Conservation (phyloP, 768 basidiomycete genomes). For the Boletus barrowsii region DNA sequence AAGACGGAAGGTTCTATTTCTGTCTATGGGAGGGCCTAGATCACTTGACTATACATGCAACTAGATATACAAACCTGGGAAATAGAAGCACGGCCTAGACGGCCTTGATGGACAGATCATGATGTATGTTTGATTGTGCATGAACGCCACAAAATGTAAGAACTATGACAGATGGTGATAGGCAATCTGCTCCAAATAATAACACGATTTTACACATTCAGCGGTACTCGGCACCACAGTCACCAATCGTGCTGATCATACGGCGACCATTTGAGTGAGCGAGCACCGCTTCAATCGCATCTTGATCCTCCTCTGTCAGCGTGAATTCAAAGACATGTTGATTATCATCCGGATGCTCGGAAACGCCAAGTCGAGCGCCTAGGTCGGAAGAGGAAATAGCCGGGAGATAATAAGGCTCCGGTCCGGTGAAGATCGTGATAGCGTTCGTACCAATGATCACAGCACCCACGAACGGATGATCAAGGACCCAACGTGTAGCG, state of each 20-base stretch:
- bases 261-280: constrained; percentile 55
- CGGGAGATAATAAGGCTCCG: neutral
- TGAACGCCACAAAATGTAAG: neutral
- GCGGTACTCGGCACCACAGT: constrained; percentile 85
- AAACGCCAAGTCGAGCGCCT: constrained; percentile 74
- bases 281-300: constrained; percentile 62
- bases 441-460: constrained; percentile 62
- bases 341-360: constrained; percentile 73
- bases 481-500: constrained; percentile 79
- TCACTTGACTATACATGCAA: constrained; percentile 1
- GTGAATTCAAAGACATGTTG: constrained; percentile 55
- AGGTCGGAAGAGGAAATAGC: neutral
- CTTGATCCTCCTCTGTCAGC: constrained; percentile 54
- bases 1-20: constrained; percentile 3
- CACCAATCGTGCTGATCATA: constrained; percentile 69
- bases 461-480: constrained; percentile 73
- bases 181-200: neutral
- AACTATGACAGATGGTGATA: neutral
- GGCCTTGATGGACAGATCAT: neutral
- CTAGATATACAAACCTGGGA: neutral
- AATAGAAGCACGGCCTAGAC: neutral
- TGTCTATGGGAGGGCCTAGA: neutral
- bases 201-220: neutral
- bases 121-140: neutral
- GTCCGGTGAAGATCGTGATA: constrained; percentile 1